phyloP scores from a whole-genome alignment of 2,329 filamentous ascomycete genomes.

The Iodosphaeria phyllophila region DNA sequence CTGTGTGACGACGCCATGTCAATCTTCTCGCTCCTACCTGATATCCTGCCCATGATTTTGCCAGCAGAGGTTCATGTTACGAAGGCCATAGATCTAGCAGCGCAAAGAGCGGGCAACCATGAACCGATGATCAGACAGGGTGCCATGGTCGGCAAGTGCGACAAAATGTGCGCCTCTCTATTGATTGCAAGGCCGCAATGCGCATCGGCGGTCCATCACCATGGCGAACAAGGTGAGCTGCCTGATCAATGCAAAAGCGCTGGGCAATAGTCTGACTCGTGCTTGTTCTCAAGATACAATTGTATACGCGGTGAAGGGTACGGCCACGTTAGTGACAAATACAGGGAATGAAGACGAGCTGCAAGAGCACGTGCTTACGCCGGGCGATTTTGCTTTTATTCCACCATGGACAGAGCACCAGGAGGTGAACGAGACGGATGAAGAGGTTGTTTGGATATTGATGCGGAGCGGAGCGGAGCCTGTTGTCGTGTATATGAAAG shows the following conservation, averaged over 20 bases:
- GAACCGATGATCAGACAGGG: conserved; percentile 19
- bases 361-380: conserved; percentile 34
- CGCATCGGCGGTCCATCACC: conserved; percentile 45
- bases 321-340: conserved; percentile 39
- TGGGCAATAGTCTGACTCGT: conserved; percentile 2
- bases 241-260: conserved; percentile 2
- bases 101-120: conserved; percentile 14
- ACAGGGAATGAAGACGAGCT: conserved; percentile 30
- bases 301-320: conserved; percentile 44
- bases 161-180: conserved; percentile 40
- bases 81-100: conserved; percentile 23
- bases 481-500: conserved; percentile 40
- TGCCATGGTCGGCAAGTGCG: conserved; percentile 45
- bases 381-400: conserved; percentile 52
- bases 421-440: conserved; percentile 43
- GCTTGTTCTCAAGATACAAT: conserved; percentile 43
- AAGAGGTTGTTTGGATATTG: conserved; percentile 43
- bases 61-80: conserved; percentile 38
- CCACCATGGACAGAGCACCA: conserved; percentile 56
- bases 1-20: conserved; percentile 18
- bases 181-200: conserved; percentile 45
- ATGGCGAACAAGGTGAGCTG: conserved; percentile 42
- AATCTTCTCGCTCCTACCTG: conserved; percentile 34
- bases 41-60: conserved; percentile 40
- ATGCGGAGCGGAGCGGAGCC: conserved; percentile 41